These are phyloP conservation scores for Candida mattraensis DNA, from an alignment of 805 yeast genomes.

Conservation along the genomic window DNA sequence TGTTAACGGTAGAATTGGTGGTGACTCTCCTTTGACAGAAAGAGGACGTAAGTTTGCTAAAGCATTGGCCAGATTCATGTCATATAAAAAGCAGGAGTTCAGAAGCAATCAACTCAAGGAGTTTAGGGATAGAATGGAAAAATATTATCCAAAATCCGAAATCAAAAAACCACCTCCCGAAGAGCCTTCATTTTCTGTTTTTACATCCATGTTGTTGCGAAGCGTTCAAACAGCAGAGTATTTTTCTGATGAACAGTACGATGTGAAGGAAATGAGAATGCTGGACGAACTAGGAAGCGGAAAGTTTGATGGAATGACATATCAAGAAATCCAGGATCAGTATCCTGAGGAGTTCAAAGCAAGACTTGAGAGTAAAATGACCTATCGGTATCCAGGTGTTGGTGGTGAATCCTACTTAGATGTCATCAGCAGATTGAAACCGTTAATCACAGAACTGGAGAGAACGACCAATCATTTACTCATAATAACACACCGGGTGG, in stretches of 20 bases:
- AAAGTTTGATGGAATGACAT: slow-evolving; percentile 87
- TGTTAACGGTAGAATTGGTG: slow-evolving; percentile 84
- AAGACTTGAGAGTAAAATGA: slow-evolving; percentile 72
- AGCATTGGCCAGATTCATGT: slow-evolving; percentile 74
- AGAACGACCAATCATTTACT: slow-evolving; percentile 85
- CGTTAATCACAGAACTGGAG: slow-evolving; percentile 89
- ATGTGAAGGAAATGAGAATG: slow-evolving; percentile 87
- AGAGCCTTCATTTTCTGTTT: slow-evolving; percentile 82
- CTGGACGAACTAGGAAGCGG: slow-evolving; percentile 94
- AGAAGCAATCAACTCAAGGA: slow-evolving; percentile 58
- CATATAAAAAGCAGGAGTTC: slow-evolving; percentile 67
- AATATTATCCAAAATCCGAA: slow-evolving; percentile 8
- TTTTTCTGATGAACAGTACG: slow-evolving; percentile 73
- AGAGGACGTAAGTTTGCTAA: slow-evolving; percentile 76
- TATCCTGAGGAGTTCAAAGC: slow-evolving; percentile 79
- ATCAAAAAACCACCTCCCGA: slow-evolving; percentile 38
- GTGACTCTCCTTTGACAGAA: slow-evolving; percentile 77
- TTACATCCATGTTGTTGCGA: slow-evolving; percentile 87
- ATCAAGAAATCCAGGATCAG: slow-evolving; percentile 71
- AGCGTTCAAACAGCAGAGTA: slow-evolving; percentile 74
- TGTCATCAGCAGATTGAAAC: slow-evolving; percentile 85
- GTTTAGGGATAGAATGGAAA: slow-evolving; percentile 42
- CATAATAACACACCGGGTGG: slow-evolving; percentile 86
- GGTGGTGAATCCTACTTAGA: slow-evolving; percentile 97
- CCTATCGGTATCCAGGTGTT: slow-evolving; percentile 92